A percentile compares a stretch with the other conserved stretches of the same genome.
These are phyloP conservation scores for Lasiosphaeriaceae sp. DNA, from an alignment of 495 filamentous ascomycete species.

Conservation along the genomic window DNA sequence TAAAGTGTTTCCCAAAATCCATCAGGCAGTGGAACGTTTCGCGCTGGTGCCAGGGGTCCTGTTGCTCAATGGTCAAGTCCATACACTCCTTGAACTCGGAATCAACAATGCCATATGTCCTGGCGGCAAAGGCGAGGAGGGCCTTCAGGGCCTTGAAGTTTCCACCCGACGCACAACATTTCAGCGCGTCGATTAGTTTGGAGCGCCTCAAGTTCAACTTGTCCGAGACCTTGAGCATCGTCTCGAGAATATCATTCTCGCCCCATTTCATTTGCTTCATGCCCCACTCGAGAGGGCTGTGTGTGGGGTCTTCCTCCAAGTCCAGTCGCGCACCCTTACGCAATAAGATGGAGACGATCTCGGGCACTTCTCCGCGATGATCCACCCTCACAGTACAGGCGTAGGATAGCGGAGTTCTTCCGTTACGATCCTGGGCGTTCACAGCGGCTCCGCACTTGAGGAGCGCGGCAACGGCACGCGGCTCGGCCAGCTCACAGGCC, in stretches of 20 bases:
- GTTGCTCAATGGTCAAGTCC: slow-evolving; percentile 18
- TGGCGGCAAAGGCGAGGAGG: slow-evolving; percentile 15
- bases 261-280: slow-evolving; percentile 21
- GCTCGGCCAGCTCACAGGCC: slow-evolving; percentile 24
- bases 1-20: slow-evolving; percentile 12
- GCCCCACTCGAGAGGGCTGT: slow-evolving; percentile 20
- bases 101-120: slow-evolving; percentile 13
- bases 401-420: slow-evolving; percentile 18
- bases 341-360: slow-evolving; percentile 17
- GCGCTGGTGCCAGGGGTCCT: slow-evolving; percentile 21
- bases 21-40: slow-evolving; percentile 23
- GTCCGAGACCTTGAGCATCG: slow-evolving; percentile 17
- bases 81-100: slow-evolving; percentile 17
- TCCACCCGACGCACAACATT: slow-evolving; percentile 15
- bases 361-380: slow-evolving; percentile 19
- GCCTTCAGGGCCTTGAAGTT: slow-evolving; percentile 22
- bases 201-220: slow-evolving; percentile 9
- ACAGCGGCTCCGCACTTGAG: slow-evolving; percentile 17
- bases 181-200: slow-evolving; percentile 18
- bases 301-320: slow-evolving; percentile 19
- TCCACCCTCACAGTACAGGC: slow-evolving; percentile 18
- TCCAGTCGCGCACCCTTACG: slow-evolving; percentile 18
- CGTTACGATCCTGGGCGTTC: slow-evolving; percentile 19
- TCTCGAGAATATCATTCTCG: slow-evolving; percentile 17
- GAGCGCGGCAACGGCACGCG: slow-evolving; percentile 17